phyloP scores from a whole-genome alignment of 768 basidiomycete species.

The Boletus rubroflammeus region DNA sequence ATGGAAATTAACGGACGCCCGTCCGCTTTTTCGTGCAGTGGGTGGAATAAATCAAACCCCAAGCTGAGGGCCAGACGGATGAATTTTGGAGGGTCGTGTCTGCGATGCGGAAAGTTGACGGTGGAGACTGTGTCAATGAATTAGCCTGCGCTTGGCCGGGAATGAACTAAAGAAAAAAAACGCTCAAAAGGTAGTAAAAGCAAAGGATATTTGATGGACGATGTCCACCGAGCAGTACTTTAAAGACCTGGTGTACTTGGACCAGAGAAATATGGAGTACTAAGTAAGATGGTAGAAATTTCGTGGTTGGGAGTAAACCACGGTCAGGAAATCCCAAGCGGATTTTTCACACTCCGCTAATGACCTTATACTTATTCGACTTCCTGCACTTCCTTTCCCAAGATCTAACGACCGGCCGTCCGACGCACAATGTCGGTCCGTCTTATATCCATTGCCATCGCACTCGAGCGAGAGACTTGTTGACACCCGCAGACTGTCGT shows the following conservation, averaged over 20 bases:
- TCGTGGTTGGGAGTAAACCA: slow-evolving; percentile 30
- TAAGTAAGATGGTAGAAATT: slow-evolving; percentile 37
- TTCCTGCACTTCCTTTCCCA: slow-evolving; percentile 21
- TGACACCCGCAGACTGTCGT: background rate
- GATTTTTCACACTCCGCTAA: slow-evolving; percentile 34
- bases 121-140: slow-evolving; percentile 25
- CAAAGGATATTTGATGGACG: slow-evolving; percentile 32
- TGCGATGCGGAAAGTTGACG: slow-evolving; percentile 23
- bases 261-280: slow-evolving; percentile 36
- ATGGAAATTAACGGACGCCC: slow-evolving; percentile 32
- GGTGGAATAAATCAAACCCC: slow-evolving; percentile 23
- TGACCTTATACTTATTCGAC: slow-evolving; percentile 3
- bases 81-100: slow-evolving; percentile 27
- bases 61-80: slow-evolving; percentile 16
- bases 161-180: slow-evolving; percentile 22
- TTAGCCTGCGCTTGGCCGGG: slow-evolving; percentile 31
- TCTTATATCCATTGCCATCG: background rate
- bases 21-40: slow-evolving; percentile 32
- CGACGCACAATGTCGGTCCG: background rate
- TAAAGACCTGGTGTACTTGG: slow-evolving; percentile 32
- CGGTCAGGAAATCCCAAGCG: slow-evolving; percentile 24
- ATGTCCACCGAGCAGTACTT: slow-evolving; percentile 32
- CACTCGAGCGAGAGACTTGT: background rate
- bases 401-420: slow-evolving; percentile 10
- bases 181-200: slow-evolving; percentile 20